A percentile compares a stretch with the other conserved stretches of the same genome.
Evolutionary conservation across 768 basidiomycete genomes (phyloP).

Genomic region (Termitomyces sp.): DNA sequence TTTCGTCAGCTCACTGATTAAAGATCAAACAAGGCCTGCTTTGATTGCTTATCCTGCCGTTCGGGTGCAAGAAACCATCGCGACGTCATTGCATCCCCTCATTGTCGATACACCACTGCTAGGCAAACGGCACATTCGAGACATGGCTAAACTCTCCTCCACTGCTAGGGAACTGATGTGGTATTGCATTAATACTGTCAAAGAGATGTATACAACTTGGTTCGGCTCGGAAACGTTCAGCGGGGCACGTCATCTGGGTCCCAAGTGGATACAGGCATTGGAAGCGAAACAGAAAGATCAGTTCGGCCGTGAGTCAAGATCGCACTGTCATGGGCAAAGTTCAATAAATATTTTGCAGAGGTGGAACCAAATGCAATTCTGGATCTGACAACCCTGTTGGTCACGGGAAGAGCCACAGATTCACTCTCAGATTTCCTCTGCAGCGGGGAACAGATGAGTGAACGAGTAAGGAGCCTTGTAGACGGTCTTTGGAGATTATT

Average conservation of each 20-base stretch:
- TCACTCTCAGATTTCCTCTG: constrained; percentile 69
- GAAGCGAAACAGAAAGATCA: constrained; percentile 61
- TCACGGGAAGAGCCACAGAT: constrained; percentile 69
- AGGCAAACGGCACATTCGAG: constrained; percentile 47
- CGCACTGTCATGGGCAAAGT: constrained; percentile 2
- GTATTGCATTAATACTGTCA: constrained; percentile 64
- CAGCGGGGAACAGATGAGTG: constrained; percentile 75
- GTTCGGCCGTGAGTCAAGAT: constrained; percentile 50
- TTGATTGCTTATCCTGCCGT: constrained; percentile 44
- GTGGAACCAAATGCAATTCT: constrained; percentile 57
- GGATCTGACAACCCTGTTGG: constrained; percentile 65
- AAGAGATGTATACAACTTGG: constrained; percentile 72
- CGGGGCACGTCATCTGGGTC: constrained; percentile 69
- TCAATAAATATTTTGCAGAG: constrained; percentile 30
- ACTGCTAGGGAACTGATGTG: constrained; percentile 64
- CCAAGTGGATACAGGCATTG: constrained; percentile 63
- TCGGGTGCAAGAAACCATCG: constrained; percentile 14
- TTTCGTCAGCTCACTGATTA: constrained; percentile 34
- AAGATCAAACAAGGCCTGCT: constrained; percentile 37
- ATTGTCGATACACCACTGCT: constrained; percentile 54
- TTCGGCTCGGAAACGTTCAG: constrained; percentile 58
- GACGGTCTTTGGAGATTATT: constrained; percentile 18
- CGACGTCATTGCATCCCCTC: constrained; percentile 35
- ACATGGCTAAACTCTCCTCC: constrained; percentile 67
- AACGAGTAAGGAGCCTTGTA: constrained; percentile 48